phyloP scores from a whole-genome alignment of 106 monocot species.

The Dioscorea dumetorum region DNA sequence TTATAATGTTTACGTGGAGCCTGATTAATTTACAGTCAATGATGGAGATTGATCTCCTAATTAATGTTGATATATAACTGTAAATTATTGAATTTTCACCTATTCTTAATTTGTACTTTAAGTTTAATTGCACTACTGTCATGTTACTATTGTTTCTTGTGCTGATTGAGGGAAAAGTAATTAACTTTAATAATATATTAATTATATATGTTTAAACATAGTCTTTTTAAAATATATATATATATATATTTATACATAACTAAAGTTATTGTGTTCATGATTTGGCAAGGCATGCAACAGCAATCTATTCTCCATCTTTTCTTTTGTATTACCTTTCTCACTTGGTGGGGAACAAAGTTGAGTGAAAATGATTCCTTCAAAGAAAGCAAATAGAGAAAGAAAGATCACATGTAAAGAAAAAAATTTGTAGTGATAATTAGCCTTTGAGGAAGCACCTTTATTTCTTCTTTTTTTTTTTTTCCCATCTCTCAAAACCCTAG shows the following conservation, averaged over 20 bases:
- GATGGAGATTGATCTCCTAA: no score
- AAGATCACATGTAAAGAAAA: background rate
- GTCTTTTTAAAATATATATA: background rate
- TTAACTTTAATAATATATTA: no score
- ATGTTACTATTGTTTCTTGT: no score
- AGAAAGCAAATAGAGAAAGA: background rate
- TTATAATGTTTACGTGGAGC: no score
- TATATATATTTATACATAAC: background rate
- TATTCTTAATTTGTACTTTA: no score
- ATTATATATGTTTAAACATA: no score
- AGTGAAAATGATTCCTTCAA: background rate
- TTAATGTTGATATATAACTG: no score
- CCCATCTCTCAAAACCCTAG: background rate
- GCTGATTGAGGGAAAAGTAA: no score
- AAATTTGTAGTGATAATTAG: background rate
- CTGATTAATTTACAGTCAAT: no score
- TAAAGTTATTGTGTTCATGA: background rate
- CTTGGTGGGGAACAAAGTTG: background rate
- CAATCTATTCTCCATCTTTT: background rate
- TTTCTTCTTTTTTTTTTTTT: background rate
- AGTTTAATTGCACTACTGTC: no score
- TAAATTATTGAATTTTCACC: no score
- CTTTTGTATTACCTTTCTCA: background rate
- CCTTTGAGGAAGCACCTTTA: background rate
- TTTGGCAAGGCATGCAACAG: conserved; percentile 1